phyloP scores from a whole-genome alignment of 2,329 filamentous ascomycete species.

The Trichoderma sp. region DNA sequence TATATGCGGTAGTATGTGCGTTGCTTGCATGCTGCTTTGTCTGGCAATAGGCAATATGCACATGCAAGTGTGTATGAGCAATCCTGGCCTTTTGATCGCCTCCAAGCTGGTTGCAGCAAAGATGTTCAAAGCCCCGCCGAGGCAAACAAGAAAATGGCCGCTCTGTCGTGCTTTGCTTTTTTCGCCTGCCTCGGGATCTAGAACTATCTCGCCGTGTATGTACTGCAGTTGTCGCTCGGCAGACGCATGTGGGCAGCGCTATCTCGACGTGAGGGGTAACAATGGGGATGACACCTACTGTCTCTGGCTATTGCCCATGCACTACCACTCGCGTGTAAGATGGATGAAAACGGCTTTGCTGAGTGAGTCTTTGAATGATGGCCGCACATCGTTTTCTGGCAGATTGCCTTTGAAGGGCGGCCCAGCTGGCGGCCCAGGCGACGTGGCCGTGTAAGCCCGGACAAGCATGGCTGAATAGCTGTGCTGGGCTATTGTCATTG shows the following conservation, averaged over 20 bases:
- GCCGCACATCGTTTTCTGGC: background rate
- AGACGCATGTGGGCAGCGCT: background rate
- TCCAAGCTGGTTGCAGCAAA: background rate
- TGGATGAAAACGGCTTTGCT: background rate
- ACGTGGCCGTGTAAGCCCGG: background rate
- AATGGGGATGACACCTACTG: constrained; percentile 12
- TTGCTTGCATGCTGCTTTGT: background rate
- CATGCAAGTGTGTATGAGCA: background rate
- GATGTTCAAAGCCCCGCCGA: background rate
- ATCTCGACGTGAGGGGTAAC: constrained; percentile 14
- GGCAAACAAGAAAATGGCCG: background rate
- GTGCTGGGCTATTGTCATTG: background rate
- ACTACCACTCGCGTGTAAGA: background rate
- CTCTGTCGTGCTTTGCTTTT: background rate
- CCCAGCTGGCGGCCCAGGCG: background rate
- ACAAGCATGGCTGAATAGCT: background rate
- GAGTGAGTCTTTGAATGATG: background rate
- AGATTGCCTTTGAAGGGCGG: background rate
- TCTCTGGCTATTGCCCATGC: constrained; percentile 6
- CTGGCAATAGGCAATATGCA: background rate
- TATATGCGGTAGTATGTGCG: background rate
- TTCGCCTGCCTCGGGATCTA: constrained; percentile 15
- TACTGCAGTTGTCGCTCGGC: background rate
- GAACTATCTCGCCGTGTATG: background rate
- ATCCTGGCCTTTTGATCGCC: background rate